A percentile compares a stretch with the other conserved stretches of the same genome.
These are phyloP conservation scores for Excoecaria agallocha DNA, from an alignment of 345 rosid genomes.

Conservation along the genomic window DNA sequence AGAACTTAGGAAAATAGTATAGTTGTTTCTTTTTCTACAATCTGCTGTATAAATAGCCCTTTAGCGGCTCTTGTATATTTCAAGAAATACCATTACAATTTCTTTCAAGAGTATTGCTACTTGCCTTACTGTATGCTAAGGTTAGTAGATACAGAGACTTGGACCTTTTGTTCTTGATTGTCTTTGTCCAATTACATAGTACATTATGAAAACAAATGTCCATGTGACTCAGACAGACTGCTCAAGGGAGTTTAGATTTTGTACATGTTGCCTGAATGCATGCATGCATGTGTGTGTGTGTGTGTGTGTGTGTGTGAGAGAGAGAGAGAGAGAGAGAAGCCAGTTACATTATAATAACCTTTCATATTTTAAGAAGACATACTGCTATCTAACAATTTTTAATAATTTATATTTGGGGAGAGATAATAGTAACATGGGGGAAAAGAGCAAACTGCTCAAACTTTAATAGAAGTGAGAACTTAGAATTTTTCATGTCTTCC, in stretches of 20 bases:
- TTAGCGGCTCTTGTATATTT: too few species aligned
- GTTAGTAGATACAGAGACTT: not conserved
- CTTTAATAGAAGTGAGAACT: not conserved
- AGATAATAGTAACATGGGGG: not conserved
- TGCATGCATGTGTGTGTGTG: not conserved
- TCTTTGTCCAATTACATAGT: not conserved
- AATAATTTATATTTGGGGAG: not conserved
- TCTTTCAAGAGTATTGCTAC: too few species aligned
- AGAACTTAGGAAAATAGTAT: too few species aligned
- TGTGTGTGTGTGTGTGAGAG: not conserved
- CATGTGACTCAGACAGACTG: not conserved
- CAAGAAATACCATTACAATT: too few species aligned
- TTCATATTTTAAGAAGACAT: not conserved
- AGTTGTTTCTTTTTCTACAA: too few species aligned
- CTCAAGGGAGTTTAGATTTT: not conserved
- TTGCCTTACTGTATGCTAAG: not conserved
- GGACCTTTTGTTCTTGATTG: not conserved
- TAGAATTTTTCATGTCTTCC: not conserved
- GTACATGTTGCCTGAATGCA: too few species aligned
- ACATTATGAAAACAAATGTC: not conserved
- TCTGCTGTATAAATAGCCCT: too few species aligned
- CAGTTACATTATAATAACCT: not conserved
- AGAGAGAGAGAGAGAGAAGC: too few species aligned
- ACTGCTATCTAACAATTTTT: not conserved
- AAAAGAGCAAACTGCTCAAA: not conserved